Percentiles rank a stretch among this genome's conserved stretches.
Conservation (phyloP, 1,284 basidiomycete species). For the Mycena citricolor region DNA sequence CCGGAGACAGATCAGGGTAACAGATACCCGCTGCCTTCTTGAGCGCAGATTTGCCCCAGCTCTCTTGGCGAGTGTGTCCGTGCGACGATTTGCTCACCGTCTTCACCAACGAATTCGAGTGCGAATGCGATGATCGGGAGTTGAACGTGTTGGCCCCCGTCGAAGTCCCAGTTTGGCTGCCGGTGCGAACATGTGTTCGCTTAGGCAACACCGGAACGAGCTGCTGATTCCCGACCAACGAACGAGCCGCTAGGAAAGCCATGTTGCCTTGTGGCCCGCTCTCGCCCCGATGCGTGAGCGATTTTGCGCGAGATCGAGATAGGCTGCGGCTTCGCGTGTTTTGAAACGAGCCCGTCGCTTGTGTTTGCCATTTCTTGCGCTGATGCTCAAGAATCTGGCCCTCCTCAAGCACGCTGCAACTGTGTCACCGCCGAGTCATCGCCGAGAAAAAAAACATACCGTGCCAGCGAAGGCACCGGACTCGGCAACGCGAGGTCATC, state of each 20-base stretch:
- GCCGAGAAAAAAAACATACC: conserved; percentile 42
- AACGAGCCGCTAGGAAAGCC: conserved; percentile 60
- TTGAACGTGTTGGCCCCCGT: conserved; percentile 18
- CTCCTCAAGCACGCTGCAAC: conserved; percentile 65
- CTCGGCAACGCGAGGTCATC: conserved; percentile 61
- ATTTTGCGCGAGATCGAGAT: conserved; percentile 64
- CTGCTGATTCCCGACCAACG: conserved; percentile 61
- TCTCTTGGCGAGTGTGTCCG: conserved; percentile 56
- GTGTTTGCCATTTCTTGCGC: conserved; percentile 61
- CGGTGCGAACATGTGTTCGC: conserved; percentile 21
- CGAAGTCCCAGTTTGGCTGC: conserved; percentile 21
- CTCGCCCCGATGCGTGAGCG: conserved; percentile 43
- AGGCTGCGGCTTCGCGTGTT: conserved; percentile 61
- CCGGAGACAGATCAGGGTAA: conserved; percentile 27
- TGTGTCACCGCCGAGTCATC: conserved; percentile 1
- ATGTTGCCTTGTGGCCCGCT: conserved; percentile 38
- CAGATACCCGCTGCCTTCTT: conserved; percentile 47
- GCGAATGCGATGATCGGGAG: conserved; percentile 33
- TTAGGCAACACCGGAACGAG: conserved; percentile 48
- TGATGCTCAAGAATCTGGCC: conserved; percentile 57
- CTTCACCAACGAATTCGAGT: conserved; percentile 46
- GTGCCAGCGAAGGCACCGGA: conserved; percentile 58
- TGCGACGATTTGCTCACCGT: conserved; percentile 47
- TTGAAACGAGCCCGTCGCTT: conserved; percentile 62
- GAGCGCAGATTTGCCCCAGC: conserved; percentile 57